A percentile compares a stretch with the other conserved stretches of the same genome.
Evolutionary conservation across 176 grass and related monocot genomes (phyloP).

Genomic region (Musa troglodytarum): DNA sequence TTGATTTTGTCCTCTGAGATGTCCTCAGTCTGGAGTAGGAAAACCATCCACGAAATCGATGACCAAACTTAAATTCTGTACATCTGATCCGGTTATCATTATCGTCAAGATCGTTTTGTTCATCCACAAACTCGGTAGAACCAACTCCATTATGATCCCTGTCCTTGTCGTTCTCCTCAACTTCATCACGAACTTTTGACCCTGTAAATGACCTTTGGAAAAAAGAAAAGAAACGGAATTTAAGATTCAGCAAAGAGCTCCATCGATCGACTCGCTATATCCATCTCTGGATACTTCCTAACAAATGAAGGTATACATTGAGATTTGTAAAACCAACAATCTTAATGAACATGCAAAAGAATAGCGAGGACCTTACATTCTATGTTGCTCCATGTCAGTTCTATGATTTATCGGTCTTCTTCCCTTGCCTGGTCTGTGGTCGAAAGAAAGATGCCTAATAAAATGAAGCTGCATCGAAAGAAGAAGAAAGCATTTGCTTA

Average conservation of each 20-base stretch:
- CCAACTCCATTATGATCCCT: constrained; percentile 4
- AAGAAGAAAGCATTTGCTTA: constrained; percentile 1
- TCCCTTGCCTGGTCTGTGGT: constrained; percentile 38
- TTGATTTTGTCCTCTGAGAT: not conserved
- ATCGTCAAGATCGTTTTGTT: not conserved
- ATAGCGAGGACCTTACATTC: constrained; percentile 31
- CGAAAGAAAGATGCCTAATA: constrained; percentile 52
- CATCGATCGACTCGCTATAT: too few relatives aligned
- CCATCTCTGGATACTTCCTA: too few relatives aligned
- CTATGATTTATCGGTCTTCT: constrained; percentile 22
- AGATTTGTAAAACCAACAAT: not conserved
- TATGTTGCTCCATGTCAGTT: constrained; percentile 16
- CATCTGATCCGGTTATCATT: constrained; percentile 7
- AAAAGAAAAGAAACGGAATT: not conserved
- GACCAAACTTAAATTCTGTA: constrained; percentile 17
- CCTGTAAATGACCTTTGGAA: constrained; percentile 40
- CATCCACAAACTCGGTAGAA: constrained; percentile 28
- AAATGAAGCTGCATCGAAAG: constrained; percentile 60
- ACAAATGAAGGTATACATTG: too few relatives aligned
- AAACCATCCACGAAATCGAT: constrained; percentile 39
- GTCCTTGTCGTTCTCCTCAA: constrained; percentile 23
- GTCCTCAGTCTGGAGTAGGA: constrained; percentile 42
- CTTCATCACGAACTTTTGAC: constrained; percentile 17
- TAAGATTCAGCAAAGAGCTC: not conserved
- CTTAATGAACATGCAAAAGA: not conserved